A percentile compares a stretch with the other conserved stretches of the same genome.
These are phyloP conservation scores for Exobasidium cylindrosporum DNA, from an alignment of 1,284 basidiomycete species.

Conservation along the genomic window DNA sequence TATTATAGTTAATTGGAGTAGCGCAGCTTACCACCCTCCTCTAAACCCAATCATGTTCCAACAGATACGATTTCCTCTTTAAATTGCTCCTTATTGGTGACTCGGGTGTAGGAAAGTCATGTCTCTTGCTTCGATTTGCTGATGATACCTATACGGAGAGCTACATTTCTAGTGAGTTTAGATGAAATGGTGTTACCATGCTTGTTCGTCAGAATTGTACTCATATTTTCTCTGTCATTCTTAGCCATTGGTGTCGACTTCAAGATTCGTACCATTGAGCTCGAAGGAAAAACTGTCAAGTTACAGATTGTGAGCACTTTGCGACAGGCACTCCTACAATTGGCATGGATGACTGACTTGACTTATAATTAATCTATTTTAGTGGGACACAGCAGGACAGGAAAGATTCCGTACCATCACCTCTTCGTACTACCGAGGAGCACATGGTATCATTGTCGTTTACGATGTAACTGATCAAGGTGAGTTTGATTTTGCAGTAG, in stretches of 20 bases:
- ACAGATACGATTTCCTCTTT: slow-evolving; percentile 13
- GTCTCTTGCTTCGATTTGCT: slow-evolving; percentile 58
- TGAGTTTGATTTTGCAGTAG: slow-evolving; percentile 13
- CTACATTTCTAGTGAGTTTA: slow-evolving; percentile 57
- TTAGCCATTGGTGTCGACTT: slow-evolving; percentile 70
- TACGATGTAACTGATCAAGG: slow-evolving; percentile 90
- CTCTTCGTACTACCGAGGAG: slow-evolving; percentile 85
- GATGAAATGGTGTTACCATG: background rate
- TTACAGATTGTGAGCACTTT: slow-evolving; percentile 92
- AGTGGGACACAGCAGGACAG: slow-evolving; percentile 58
- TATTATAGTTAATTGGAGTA: too few relatives aligned
- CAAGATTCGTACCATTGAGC: slow-evolving; percentile 99
- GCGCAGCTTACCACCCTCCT: background rate
- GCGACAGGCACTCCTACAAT: too few relatives aligned
- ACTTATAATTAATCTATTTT: too few relatives aligned
- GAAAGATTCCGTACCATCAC: slow-evolving; percentile 74
- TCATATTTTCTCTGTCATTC: background rate
- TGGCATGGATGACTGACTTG: too few relatives aligned
- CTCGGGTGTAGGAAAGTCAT: slow-evolving; percentile 90
- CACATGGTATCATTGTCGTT: slow-evolving; percentile 92
- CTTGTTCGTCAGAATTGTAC: background rate
- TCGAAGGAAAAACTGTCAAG: slow-evolving; percentile 99
- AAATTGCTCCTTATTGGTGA: slow-evolving; percentile 68
- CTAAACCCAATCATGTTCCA: too few relatives aligned
- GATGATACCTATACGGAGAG: slow-evolving; percentile 60